A percentile compares a stretch with the other conserved stretches of the same genome.
These are phyloP conservation scores for Suhomyces maxii DNA, from an alignment of 1,139 yeast genomes.

Conservation along the genomic window DNA sequence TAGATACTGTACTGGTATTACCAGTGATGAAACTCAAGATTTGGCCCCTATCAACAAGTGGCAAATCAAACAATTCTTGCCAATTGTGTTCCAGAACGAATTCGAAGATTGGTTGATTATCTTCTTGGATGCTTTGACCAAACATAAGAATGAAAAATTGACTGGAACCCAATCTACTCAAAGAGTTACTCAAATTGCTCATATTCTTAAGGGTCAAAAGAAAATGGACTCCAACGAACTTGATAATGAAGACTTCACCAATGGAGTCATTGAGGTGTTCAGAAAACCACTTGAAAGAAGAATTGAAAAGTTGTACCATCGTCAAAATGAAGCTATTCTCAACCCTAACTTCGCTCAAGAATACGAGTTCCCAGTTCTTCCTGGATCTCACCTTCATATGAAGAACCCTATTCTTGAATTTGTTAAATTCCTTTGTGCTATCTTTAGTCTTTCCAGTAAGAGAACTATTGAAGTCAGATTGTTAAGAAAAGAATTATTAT, in stretches of 20 bases:
- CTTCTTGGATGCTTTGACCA: constrained; percentile 69
- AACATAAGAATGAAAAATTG: constrained; percentile 48
- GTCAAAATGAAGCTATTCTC: constrained; percentile 71
- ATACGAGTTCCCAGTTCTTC: constrained; percentile 68
- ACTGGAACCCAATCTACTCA: constrained; percentile 49
- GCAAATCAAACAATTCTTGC: constrained; percentile 78
- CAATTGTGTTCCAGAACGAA: constrained; percentile 72
- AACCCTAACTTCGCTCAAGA: constrained; percentile 65
- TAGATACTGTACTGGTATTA: constrained; percentile 62
- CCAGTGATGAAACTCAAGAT: constrained; percentile 55
- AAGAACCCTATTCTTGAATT: constrained; percentile 78
- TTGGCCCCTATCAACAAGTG: constrained; percentile 67
- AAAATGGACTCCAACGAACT: constrained; percentile 30
- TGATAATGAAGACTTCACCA: constrained; percentile 32
- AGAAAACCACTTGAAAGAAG: constrained; percentile 67
- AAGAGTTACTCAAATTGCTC: constrained; percentile 66
- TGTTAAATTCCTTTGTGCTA: constrained; percentile 73
- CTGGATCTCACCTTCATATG: constrained; percentile 65
- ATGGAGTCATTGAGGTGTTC: constrained; percentile 51
- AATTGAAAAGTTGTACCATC: constrained; percentile 60
- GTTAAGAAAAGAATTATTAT: constrained; percentile 71
- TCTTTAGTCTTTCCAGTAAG: constrained; percentile 64
- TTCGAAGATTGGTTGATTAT: constrained; percentile 86
- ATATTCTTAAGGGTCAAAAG: constrained; percentile 48
- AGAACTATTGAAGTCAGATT: constrained; percentile 72